Conservation (phyloP, 768 basidiomycete genomes). For the Termitomyces sp. region DNA sequence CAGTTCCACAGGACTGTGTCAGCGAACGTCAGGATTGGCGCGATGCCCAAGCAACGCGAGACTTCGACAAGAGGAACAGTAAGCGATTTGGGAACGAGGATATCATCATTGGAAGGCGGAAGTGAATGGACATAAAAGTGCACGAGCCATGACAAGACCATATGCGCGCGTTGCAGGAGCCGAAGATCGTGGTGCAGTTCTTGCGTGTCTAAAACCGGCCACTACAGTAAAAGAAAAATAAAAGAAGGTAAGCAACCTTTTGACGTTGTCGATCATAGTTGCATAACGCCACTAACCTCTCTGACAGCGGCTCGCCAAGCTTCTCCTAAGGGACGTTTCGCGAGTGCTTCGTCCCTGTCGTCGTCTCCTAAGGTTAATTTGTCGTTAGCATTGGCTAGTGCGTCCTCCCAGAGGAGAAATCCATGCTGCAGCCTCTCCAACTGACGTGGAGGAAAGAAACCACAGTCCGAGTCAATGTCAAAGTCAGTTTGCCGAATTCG, state of each 20-base stretch:
- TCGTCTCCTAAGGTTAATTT: slow-evolving; percentile 56
- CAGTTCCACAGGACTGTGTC: slow-evolving; percentile 97
- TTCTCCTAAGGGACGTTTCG: slow-evolving; percentile 50
- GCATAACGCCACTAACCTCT: slow-evolving; percentile 41
- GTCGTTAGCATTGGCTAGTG: slow-evolving; percentile 46
- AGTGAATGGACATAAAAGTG: slow-evolving; percentile 89
- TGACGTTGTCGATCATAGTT: slow-evolving; percentile 1
- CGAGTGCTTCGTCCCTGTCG: slow-evolving; percentile 37
- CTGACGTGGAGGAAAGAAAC: slow-evolving; percentile 76
- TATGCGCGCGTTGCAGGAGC: slow-evolving; percentile 76
- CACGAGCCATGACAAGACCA: slow-evolving; percentile 83
- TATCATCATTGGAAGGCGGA: slow-evolving; percentile 35
- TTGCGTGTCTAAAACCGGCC: slow-evolving; percentile 61
- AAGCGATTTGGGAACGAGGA: slow-evolving; percentile 69
- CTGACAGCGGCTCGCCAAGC: slow-evolving; percentile 62
- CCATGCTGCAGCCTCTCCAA: slow-evolving; percentile 47
- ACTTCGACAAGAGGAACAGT: slow-evolving; percentile 73
- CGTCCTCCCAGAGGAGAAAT: slow-evolving; percentile 70
- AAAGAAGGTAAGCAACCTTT: slow-evolving; percentile 9
- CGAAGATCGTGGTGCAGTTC: slow-evolving; percentile 49
- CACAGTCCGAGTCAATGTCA: slow-evolving; percentile 58
- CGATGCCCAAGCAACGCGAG: slow-evolving; percentile 74
- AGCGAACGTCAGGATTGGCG: slow-evolving; percentile 92
- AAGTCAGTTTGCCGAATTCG: slow-evolving; percentile 37
- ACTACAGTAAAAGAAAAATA: slow-evolving; percentile 35